A percentile compares a stretch with the other conserved stretches of the same genome.
These are phyloP conservation scores for Candida gorgasii DNA, from an alignment of 805 yeast species.

Conservation along the genomic window DNA sequence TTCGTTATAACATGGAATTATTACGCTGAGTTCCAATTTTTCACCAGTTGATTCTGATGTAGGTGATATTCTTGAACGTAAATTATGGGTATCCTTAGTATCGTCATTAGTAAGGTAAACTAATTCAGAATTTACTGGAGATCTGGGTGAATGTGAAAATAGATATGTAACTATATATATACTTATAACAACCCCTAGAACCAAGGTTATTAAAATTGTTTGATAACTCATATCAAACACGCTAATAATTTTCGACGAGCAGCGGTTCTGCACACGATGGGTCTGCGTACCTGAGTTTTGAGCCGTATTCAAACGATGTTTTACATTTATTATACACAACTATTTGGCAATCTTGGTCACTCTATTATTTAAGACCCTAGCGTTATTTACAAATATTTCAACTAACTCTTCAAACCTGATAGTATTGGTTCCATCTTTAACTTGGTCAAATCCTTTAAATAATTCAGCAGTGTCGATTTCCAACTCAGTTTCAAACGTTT, in stretches of 20 bases:
- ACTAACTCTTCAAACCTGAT: conserved; percentile 46
- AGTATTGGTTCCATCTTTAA: conserved; percentile 37
- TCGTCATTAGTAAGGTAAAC: conserved; percentile 51
- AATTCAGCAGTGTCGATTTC: conserved; percentile 42
- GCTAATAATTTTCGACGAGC: conserved; percentile 4
- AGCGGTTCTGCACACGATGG: neutral
- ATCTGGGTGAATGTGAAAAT: conserved; percentile 66
- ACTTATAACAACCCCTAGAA: conserved; percentile 1
- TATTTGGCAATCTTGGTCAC: conserved; percentile 41
- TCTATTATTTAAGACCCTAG: conserved; percentile 43
- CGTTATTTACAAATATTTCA: conserved; percentile 46
- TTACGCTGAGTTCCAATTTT: conserved; percentile 64
- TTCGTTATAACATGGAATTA: conserved; percentile 94
- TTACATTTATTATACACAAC: neutral
- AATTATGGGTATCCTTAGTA: conserved; percentile 25
- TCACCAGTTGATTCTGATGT: conserved; percentile 22
- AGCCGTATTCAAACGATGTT: too few relatives aligned
- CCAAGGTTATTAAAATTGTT: conserved; percentile 2
- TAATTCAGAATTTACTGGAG: conserved; percentile 53
- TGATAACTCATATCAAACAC: conserved; percentile 3
- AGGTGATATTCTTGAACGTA: conserved; percentile 34
- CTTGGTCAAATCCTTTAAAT: conserved; percentile 42
- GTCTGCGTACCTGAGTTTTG: too few relatives aligned
- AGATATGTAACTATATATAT: conserved; percentile 44
- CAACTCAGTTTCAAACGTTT: conserved; percentile 39